Percentiles rank a stretch among this genome's conserved stretches.
Evolutionary conservation across 1,284 basidiomycete genomes (phyloP).

Genomic region (Anthracocystis setariae): DNA sequence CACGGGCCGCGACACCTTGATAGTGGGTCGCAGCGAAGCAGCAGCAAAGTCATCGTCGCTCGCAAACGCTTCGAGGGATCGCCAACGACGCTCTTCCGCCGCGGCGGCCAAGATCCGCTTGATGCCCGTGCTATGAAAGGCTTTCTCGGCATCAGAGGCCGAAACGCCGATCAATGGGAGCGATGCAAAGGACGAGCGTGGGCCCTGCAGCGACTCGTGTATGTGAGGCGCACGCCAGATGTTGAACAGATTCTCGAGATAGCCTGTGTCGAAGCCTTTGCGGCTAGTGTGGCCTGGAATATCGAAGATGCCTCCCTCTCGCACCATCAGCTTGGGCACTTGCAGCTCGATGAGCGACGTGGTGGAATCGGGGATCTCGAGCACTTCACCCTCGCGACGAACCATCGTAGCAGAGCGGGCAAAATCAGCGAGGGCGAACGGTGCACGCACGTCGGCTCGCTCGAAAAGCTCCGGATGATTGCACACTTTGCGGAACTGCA

Average conservation of each 20-base stretch:
- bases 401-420: constrained; percentile 82
- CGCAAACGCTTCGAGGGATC: constrained; percentile 34
- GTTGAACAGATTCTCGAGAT: constrained; percentile 80
- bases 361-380: constrained; percentile 83
- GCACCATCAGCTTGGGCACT: constrained; percentile 81
- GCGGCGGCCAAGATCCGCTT: constrained; percentile 72
- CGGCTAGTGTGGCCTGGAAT: constrained; percentile 75
- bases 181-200: constrained; percentile 77
- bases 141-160: constrained; percentile 74
- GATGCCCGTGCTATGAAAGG: constrained; percentile 73
- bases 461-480: constrained; percentile 99
- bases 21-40: constrained; percentile 65
- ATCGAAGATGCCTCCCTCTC: constrained; percentile 79
- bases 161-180: constrained; percentile 76
- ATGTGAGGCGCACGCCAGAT: constrained; percentile 91
- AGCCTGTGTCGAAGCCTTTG: constrained; percentile 74
- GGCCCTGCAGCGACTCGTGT: constrained; percentile 75
- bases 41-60: constrained; percentile 76
- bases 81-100: constrained; percentile 45
- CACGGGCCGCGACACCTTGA: constrained; percentile 65
- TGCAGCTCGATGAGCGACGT: constrained; percentile 83
- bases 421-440: constrained; percentile 87
- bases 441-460: constrained; percentile 92
- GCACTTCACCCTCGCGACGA: constrained; percentile 85
- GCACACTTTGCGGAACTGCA: constrained; percentile 99